phyloP scores from a whole-genome alignment of 352 stramenopile species.

The Thalassiosira hispida region DNA sequence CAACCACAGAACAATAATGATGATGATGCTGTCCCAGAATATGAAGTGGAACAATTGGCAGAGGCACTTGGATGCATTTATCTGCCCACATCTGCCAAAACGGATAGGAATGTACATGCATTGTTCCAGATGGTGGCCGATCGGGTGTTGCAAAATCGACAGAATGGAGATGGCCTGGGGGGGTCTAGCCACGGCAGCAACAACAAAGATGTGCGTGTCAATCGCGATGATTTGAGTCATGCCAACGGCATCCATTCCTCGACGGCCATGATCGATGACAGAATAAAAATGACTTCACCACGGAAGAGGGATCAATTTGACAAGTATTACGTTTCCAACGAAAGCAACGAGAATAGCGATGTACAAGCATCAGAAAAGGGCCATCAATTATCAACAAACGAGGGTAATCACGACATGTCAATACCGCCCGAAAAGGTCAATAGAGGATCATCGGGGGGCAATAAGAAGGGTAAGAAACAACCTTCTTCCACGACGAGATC shows the following conservation, averaged over 20 bases:
- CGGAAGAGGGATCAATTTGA: constrained; percentile 28
- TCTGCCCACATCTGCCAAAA: constrained; percentile 93
- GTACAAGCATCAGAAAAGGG: not conserved
- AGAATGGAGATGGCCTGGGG: not conserved
- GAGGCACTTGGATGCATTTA: constrained; percentile 91
- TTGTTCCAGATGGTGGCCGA: constrained; percentile 90
- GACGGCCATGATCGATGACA: not conserved
- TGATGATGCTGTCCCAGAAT: constrained; percentile 32
- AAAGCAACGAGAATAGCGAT: not conserved
- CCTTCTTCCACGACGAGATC: too few species aligned
- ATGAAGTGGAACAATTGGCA: constrained; percentile 81
- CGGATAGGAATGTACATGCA: constrained; percentile 92
- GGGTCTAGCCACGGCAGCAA: not conserved
- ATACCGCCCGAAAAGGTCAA: not conserved
- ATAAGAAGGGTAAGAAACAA: too few species aligned
- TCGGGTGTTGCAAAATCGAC: constrained; percentile 64
- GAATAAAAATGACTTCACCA: constrained; percentile 2
- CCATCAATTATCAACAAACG: constrained; percentile 1
- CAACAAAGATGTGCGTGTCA: not conserved
- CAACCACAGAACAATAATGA: not conserved
- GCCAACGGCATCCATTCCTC: too few species aligned
- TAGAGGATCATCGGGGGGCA: too few species aligned
- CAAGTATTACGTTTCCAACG: constrained; percentile 20
- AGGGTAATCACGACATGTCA: not conserved
- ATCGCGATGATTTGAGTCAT: not conserved